These are phyloP conservation scores for Pontederia crassipes DNA, from an alignment of 176 grass and related monocot species.

Conservation along the genomic window DNA sequence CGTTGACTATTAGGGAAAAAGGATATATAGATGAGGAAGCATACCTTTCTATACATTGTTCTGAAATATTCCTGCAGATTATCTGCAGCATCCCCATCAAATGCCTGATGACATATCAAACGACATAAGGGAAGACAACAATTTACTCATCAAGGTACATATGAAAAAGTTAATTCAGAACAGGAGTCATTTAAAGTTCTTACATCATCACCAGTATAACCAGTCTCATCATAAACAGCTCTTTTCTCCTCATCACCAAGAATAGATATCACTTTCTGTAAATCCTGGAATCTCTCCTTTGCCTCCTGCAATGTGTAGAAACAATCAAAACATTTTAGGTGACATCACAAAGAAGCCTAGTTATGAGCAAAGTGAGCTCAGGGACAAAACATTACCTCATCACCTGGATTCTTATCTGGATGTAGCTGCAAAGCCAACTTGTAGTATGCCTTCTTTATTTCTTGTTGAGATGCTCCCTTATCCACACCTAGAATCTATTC, in stretches of 20 bases:
- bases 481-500: constrained; percentile 83
- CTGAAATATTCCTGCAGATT: constrained; percentile 89
- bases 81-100: constrained; percentile 61
- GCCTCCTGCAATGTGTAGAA: constrained; percentile 47
- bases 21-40: background rate
- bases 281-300: constrained; percentile 83
- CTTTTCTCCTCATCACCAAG: constrained; percentile 93
- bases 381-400: constrained; percentile 44
- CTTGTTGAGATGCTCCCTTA: constrained; percentile 60
- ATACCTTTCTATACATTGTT: constrained; percentile 63
- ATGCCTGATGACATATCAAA: constrained; percentile 29
- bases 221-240: constrained; percentile 71
- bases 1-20: background rate
- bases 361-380: background rate
- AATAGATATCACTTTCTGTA: constrained; percentile 95
- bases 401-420: constrained; percentile 94
- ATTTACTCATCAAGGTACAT: constrained; percentile 4
- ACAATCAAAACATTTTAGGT: constrained; percentile 1
- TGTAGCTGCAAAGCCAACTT: constrained; percentile 85
- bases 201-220: constrained; percentile 86
- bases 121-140: background rate
- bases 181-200: constrained; percentile 17
- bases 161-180: constrained; percentile 1
- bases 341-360: background rate
- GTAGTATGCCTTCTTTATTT: constrained; percentile 95